phyloP scores from a whole-genome alignment of 768 basidiomycete species.

The Mycena amicta region DNA sequence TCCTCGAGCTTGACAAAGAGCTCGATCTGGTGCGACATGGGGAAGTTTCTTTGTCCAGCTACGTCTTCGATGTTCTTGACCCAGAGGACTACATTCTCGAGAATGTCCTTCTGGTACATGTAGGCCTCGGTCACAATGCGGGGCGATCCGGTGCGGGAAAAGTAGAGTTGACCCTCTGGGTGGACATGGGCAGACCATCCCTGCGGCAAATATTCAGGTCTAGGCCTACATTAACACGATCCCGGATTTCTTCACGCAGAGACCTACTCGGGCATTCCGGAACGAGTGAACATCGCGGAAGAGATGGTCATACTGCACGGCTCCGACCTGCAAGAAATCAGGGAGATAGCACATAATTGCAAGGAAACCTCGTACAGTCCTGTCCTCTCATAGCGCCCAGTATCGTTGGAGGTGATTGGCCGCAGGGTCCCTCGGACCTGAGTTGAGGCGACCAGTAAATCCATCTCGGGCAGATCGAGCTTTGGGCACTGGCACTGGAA shows the following conservation, averaged over 20 bases:
- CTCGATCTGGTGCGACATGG: conserved; percentile 44
- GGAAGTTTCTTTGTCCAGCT: conserved; percentile 33
- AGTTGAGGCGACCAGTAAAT: background rate
- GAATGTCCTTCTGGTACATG: conserved; percentile 40
- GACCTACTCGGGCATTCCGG: conserved; percentile 23
- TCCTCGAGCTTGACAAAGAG: conserved; percentile 53
- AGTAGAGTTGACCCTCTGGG: conserved; percentile 66
- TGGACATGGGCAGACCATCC: conserved; percentile 54
- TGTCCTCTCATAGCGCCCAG: conserved; percentile 30
- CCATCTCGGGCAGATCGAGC: background rate
- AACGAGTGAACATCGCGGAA: conserved; percentile 25
- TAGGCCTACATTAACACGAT: conserved; percentile 13
- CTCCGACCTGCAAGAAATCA: conserved; percentile 18
- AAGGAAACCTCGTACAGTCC: conserved; percentile 23
- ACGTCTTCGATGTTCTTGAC: conserved; percentile 34
- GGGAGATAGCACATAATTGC: background rate
- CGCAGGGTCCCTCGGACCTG: conserved; percentile 22
- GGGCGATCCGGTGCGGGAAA: conserved; percentile 36
- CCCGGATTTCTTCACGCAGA: background rate
- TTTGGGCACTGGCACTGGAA: background rate
- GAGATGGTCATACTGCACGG: conserved; percentile 21
- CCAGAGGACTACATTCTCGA: conserved; percentile 42
- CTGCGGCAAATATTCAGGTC: conserved; percentile 48
- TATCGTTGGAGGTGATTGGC: conserved; percentile 32
- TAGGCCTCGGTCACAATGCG: conserved; percentile 60